A percentile compares a stretch with the other conserved stretches of the same genome.
phyloP scores from a whole-genome alignment of 2,329 filamentous ascomycete species.

The Chrysoporthe puriensis region DNA sequence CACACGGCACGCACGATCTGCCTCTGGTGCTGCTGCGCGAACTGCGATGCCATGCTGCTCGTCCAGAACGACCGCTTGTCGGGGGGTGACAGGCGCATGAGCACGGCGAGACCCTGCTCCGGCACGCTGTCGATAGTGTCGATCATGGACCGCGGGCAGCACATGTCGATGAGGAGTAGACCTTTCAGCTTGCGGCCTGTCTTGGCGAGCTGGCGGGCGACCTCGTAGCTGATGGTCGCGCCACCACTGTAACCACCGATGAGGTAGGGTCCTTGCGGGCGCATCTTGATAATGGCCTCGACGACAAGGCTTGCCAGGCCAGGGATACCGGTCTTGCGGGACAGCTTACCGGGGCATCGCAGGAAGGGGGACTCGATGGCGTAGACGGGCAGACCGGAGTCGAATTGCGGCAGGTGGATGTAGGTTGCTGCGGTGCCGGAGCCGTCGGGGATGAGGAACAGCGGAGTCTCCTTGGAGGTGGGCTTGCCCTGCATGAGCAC shows the following conservation, averaged over 20 bases:
- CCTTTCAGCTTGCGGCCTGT: conserved; percentile 30
- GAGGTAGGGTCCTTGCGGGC: conserved; percentile 33
- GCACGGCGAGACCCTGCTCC: conserved; percentile 22
- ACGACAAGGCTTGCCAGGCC: conserved; percentile 31
- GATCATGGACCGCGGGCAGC: conserved; percentile 26
- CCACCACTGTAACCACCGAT: conserved; percentile 35
- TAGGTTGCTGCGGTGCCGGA: conserved; percentile 35
- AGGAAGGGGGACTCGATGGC: conserved; percentile 38
- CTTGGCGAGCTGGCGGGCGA: conserved; percentile 30
- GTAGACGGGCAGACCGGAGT: conserved; percentile 33
- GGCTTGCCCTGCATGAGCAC: conserved; percentile 35
- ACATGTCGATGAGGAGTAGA: conserved; percentile 34
- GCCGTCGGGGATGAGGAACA: conserved; percentile 38
- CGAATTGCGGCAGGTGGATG: conserved; percentile 34
- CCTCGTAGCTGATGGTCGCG: conserved; percentile 34
- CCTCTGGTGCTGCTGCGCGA: conserved; percentile 23
- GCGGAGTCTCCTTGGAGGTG: conserved; percentile 29
- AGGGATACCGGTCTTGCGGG: conserved; percentile 29
- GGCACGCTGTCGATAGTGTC: conserved; percentile 25
- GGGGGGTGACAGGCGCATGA: conserved; percentile 18
- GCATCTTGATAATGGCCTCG: conserved; percentile 32
- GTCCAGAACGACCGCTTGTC: conserved; percentile 23
- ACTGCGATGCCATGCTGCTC: conserved; percentile 24
- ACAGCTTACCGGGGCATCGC: conserved; percentile 30
- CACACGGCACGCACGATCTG: conserved; percentile 26